Evolutionary conservation across 331 rosid species (phyloP), one percentile per base, ranked within the genome.

Genomic region (Rosa hybrid): DNA sequence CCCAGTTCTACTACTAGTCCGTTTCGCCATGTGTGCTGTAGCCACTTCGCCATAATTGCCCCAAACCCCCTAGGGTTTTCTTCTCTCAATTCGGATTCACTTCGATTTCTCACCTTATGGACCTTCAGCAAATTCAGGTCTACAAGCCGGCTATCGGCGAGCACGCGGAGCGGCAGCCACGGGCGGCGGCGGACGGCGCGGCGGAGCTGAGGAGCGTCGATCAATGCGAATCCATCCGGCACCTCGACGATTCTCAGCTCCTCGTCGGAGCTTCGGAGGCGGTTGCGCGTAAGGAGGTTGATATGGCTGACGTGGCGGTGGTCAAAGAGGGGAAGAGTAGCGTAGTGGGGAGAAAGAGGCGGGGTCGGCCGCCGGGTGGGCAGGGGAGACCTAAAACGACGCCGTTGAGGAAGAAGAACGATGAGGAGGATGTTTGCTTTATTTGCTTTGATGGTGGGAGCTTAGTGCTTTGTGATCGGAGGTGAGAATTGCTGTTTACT

Each of bases 391-490:
- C 81, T 0, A 89, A 83, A 44, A 7, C 83, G 17, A 70, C 82
- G 81, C 75, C 83, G 79, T 67, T 73, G 77, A 86, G 68, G 84
- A 88, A 77, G 85, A 57, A 74, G 72, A 83, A 78, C 62, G 98
- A 93, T 3, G 99, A 92, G 57, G 99, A 96, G 59, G 99, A 93
- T 69, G 98, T 96, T 59, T 96, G 99, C 77, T 96, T 96, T 74
- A 90, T 96, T 14, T 96, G 99, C 90, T 96, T 96, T 72, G 99
- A 96, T 44, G 99, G 99, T 1, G 99, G 99, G 42, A 93, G 91
- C 78, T 97, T 93, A 21, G 99, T 96, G 78, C 97, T 96, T 75
- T 96, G 99, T 76, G 99, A 96, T 92, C 97, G 97, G 78, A 91
- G 99, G 99, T 96, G 39, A 65, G 81, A 49, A 67, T 65, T 49